Conservation (phyloP, 192 early-diverging fungal genomes). For the Mortierella alpina region DNA sequence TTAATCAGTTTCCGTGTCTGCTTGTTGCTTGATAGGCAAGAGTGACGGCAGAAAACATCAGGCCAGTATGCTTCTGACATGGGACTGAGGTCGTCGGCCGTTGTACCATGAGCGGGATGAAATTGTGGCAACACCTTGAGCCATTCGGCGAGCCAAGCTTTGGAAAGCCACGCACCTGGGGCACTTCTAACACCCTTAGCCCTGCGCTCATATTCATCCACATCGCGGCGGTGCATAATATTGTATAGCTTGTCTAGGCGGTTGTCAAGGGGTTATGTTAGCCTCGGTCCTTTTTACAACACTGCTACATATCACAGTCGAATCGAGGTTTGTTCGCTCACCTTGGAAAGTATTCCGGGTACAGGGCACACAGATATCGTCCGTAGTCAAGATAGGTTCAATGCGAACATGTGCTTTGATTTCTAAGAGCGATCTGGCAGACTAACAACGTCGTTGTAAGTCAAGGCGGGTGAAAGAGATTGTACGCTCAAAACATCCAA, state of each 20-base stretch:
- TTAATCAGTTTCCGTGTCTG: constrained; percentile 22
- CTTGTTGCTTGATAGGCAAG: constrained; percentile 13
- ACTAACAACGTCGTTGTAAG: neutral
- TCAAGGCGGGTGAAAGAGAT: neutral
- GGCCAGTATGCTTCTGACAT: constrained; percentile 2
- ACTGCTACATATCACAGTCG: no score
- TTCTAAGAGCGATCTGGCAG: constrained; percentile 17
- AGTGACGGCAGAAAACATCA: constrained; percentile 36
- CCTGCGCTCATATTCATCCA: constrained; percentile 24
- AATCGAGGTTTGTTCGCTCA: neutral
- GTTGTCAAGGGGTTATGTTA: no score
- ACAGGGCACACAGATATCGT: constrained; percentile 26
- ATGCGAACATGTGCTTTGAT: neutral
- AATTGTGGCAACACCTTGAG: constrained; percentile 16
- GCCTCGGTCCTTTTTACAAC: no score
- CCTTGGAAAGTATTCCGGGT: constrained; percentile 23
- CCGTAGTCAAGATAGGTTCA: constrained; percentile 13
- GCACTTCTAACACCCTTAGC: constrained; percentile 4
- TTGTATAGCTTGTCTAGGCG: constrained; percentile 41
- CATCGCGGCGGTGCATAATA: constrained; percentile 26
- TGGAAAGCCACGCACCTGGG: constrained; percentile 29
- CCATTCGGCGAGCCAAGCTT: constrained; percentile 37
- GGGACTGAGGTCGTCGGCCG: constrained; percentile 26
- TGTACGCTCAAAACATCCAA: no score
- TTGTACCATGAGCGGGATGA: neutral